These are phyloP conservation scores for Ophidiomyces ophidiicola DNA, from an alignment of 2,329 filamentous ascomycete genomes.

Conservation along the genomic window DNA sequence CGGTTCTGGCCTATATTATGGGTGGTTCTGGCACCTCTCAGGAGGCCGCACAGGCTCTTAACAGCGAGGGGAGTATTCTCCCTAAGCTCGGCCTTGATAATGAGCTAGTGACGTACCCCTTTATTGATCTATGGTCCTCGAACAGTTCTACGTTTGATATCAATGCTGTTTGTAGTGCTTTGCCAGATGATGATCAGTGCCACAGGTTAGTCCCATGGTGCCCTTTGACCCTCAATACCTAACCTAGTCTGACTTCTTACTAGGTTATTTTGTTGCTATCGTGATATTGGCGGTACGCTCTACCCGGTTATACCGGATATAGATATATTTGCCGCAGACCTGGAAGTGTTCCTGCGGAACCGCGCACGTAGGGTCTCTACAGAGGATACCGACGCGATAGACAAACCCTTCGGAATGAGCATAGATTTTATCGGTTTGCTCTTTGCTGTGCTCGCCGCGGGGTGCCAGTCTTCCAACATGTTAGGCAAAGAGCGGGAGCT, in stretches of 20 bases:
- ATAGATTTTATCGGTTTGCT: constrained; percentile 48
- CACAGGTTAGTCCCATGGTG: constrained; percentile 31
- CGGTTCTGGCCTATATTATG: constrained; percentile 49
- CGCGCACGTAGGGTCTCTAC: constrained; percentile 35
- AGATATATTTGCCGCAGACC: constrained; percentile 42
- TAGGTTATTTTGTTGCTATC: constrained; percentile 15
- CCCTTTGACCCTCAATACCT: constrained; percentile 1
- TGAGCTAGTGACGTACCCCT: constrained; percentile 52
- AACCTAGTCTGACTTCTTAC: background rate
- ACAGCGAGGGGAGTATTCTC: constrained; percentile 48
- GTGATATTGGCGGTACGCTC: constrained; percentile 34
- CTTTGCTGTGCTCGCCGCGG: constrained; percentile 51
- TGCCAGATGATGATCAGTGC: constrained; percentile 48
- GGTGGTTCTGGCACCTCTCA: constrained; percentile 40
- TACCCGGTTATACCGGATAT: constrained; percentile 50
- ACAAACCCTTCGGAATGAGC: constrained; percentile 46
- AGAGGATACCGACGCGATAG: constrained; percentile 37
- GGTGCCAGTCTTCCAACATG: constrained; percentile 48
- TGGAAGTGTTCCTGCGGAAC: constrained; percentile 43
- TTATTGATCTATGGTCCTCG: constrained; percentile 53
- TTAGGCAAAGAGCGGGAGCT: constrained; percentile 48
- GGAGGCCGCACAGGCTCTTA: constrained; percentile 38
- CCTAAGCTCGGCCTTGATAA: constrained; percentile 53
- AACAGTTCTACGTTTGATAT: constrained; percentile 47
- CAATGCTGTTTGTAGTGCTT: constrained; percentile 45